Evolutionary conservation across 1,284 basidiomycete genomes (phyloP).

Genomic region (Rhodotorula sp.): DNA sequence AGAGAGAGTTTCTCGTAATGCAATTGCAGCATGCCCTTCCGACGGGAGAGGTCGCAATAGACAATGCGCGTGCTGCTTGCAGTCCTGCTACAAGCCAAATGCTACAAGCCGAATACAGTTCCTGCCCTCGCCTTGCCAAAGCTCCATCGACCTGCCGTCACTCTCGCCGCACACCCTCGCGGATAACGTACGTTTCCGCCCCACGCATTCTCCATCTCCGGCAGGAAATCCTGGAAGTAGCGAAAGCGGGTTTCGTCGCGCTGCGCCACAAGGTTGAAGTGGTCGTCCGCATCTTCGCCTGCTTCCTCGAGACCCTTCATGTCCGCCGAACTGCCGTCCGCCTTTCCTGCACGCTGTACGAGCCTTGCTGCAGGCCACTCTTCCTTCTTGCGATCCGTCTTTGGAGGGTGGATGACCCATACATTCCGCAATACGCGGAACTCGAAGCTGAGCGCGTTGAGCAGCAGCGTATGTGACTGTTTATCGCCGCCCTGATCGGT

Average conservation of each 20-base stretch:
- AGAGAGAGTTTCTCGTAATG: too few species aligned
- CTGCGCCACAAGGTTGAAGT: conserved; percentile 28
- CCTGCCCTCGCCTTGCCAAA: conserved; percentile 17
- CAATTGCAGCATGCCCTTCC: too few species aligned
- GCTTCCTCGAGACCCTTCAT: not conserved
- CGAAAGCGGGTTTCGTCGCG: conserved; percentile 21
- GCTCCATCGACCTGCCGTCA: not conserved
- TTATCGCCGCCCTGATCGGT: conserved; percentile 37
- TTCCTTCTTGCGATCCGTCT: conserved; percentile 10
- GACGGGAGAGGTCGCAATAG: too few species aligned
- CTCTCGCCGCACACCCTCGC: conserved; percentile 11
- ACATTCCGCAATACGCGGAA: conserved; percentile 9
- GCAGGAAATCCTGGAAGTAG: conserved; percentile 31
- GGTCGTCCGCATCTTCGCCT: not conserved
- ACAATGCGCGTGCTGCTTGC: too few species aligned
- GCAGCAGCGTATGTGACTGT: conserved; percentile 23
- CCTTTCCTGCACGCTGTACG: not conserved
- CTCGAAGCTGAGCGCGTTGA: conserved; percentile 31
- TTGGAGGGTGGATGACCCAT: conserved; percentile 3
- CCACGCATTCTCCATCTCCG: conserved; percentile 17
- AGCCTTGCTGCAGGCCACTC: conserved; percentile 22
- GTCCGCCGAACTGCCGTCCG: not conserved
- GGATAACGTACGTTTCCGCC: conserved; percentile 24
- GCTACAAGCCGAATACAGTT: conserved; percentile 18
- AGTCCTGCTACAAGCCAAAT: conserved; percentile 15